Base-by-base conservation (phyloP, 345 rosid genomes). In the Populus simonii region DNA sequence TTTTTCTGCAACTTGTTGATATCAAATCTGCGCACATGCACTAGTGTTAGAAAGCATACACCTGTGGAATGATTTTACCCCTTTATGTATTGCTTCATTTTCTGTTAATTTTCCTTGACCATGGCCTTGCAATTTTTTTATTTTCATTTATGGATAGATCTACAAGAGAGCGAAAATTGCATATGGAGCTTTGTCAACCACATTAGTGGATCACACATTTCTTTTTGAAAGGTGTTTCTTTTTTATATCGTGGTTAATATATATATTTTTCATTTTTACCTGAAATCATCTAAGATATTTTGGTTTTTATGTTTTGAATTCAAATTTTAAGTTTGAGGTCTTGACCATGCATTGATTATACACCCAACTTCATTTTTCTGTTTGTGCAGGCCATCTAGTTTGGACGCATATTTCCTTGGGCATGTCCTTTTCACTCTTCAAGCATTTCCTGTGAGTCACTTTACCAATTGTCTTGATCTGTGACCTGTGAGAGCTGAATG, bases 361-460 rank as follows among this genome's bases (percentile, higher is more conserved):
- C 43, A 36, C 16, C 35, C n/a, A 61, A 22, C 71, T 62, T 43
- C 13, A 23, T 68, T 66, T 11, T 74, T 61, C 25, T 45, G 31
- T 70, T 75, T 66, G 68, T 80, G 84, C 87, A 94, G 99, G 84
- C 97, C 97, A 61, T 88, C 99, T 59, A 92, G 94, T 84, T 84
- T 96, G 89, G 99, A 96, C 87, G 94, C 99, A 25, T 20, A 80
- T 76, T 81, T 92, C 72, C 87, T 91, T 57, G 90, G 85, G 55
- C 97, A 96, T 84, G 87, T 89, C 2, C 90, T 92, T 75, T 84
- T 94, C 78, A 84, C 84, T 70, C 85, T 96, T 78, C 85, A 94
- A 73, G 98, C 87, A 8, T 83, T 96, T 79, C 97, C 99, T 25
- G 98, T 91, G 77, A 93, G 99, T 84, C 68, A 68, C 66, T 80